Evolutionary conservation across 306 rosid genomes (phyloP).

Genomic region (Cucurbita maxima): DNA sequence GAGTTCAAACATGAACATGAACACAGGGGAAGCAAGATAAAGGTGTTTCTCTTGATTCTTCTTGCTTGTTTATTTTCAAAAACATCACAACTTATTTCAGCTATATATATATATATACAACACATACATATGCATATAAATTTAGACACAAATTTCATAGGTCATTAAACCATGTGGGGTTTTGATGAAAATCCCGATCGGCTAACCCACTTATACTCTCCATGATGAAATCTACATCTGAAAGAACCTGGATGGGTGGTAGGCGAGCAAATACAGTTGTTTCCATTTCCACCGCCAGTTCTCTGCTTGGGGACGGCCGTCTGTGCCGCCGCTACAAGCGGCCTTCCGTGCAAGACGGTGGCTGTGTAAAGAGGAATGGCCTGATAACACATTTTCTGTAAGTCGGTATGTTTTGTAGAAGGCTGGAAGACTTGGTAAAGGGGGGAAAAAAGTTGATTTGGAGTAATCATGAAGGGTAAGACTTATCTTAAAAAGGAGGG

Average conservation of each 20-base stretch:
- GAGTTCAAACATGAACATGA: neutral
- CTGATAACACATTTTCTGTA: neutral
- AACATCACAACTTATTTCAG: too few species aligned
- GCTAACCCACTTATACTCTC: conserved; percentile 5
- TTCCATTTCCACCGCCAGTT: neutral
- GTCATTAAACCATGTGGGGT: neutral
- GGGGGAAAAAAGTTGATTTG: neutral
- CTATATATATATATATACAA: too few species aligned
- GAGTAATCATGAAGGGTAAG: neutral
- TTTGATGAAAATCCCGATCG: neutral
- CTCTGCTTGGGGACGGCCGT: neutral
- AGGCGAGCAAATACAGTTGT: conserved; percentile 9
- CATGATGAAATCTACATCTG: conserved; percentile 2
- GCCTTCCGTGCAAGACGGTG: neutral
- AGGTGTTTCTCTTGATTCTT: conserved; percentile 1
- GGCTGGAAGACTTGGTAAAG: neutral
- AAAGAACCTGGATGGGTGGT: conserved; percentile 8
- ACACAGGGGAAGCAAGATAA: neutral
- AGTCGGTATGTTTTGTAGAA: neutral
- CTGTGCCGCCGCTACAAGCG: neutral
- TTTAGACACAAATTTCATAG: neutral
- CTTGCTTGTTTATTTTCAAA: neutral
- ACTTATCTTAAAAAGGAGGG: neutral
- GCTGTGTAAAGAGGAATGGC: neutral
- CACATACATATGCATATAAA: neutral